Evolutionary conservation across 192 early-diverging fungal genomes (phyloP).

Genomic region (Backusella psychrophila): DNA sequence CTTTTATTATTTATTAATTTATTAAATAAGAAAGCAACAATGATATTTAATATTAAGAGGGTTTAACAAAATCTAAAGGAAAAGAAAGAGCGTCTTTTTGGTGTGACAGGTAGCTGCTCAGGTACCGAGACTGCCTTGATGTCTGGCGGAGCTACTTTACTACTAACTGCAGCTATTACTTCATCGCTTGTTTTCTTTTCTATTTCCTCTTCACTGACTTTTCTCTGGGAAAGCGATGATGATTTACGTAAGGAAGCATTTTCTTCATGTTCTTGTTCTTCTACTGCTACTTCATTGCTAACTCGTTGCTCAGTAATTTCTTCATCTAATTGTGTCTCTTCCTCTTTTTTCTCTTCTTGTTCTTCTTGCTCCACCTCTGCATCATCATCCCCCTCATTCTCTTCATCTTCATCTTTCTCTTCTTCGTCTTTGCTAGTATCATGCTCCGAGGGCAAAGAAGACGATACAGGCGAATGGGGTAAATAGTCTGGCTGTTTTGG

Average conservation of each 20-base stretch:
- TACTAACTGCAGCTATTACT: neutral
- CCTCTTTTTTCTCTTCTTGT: neutral
- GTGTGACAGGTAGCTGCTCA: neutral
- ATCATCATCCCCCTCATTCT: neutral
- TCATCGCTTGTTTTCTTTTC: neutral
- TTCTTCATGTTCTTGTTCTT: neutral
- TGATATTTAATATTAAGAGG: neutral
- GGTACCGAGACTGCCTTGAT: neutral
- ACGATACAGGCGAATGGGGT: neutral
- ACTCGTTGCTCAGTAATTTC: neutral
- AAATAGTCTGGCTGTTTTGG: neutral
- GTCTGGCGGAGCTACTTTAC: neutral
- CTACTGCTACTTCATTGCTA: neutral
- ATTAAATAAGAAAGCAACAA: neutral
- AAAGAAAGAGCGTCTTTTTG: conserved; percentile 13
- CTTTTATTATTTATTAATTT: neutral
- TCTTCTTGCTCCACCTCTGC: neutral
- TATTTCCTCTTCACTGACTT: neutral
- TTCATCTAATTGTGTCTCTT: neutral
- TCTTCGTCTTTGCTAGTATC: neutral
- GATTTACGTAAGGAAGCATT: neutral
- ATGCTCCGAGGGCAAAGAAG: neutral
- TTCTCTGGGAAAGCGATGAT: neutral
- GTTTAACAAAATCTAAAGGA: conserved; percentile 16
- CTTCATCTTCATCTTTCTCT: neutral